Evolutionary conservation across 345 rosid genomes (phyloP).

Genomic region (Eucalyptus marginata): DNA sequence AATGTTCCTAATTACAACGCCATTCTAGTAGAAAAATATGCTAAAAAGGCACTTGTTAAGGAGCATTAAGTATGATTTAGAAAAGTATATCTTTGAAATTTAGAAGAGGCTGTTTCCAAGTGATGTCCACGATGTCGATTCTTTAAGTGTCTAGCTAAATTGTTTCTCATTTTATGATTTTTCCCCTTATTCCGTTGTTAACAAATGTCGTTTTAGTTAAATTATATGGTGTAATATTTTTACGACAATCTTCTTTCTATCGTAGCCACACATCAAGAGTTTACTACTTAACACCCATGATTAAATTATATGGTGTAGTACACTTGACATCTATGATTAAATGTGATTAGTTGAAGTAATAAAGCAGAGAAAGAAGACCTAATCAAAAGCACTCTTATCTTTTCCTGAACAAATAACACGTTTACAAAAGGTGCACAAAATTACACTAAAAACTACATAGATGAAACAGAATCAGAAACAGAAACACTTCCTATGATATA

Average conservation of each 20-base stretch:
- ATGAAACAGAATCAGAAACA: neutral
- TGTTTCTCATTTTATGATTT: neutral
- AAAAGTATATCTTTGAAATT: neutral
- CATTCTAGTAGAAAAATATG: neutral
- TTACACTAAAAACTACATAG: neutral
- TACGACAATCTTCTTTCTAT: neutral
- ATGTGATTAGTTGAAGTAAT: neutral
- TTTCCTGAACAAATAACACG: neutral
- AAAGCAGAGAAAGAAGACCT: neutral
- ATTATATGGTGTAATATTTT: neutral
- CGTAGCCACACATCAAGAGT: neutral
- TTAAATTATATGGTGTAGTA: too few species aligned
- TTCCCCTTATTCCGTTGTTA: neutral
- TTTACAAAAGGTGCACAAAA: neutral
- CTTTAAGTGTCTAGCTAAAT: neutral
- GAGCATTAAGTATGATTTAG: neutral
- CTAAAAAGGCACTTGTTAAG: neutral
- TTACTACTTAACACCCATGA: too few species aligned
- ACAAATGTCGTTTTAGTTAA: neutral
- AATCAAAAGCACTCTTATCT: neutral
- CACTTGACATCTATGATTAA: neutral
- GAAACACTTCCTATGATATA: neutral
- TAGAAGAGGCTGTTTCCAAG: neutral
- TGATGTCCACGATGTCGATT: neutral
- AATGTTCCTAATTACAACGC: too few species aligned